These are phyloP conservation scores for Narthecium ossifragum DNA, from an alignment of 106 monocot genomes.

Conservation along the genomic window DNA sequence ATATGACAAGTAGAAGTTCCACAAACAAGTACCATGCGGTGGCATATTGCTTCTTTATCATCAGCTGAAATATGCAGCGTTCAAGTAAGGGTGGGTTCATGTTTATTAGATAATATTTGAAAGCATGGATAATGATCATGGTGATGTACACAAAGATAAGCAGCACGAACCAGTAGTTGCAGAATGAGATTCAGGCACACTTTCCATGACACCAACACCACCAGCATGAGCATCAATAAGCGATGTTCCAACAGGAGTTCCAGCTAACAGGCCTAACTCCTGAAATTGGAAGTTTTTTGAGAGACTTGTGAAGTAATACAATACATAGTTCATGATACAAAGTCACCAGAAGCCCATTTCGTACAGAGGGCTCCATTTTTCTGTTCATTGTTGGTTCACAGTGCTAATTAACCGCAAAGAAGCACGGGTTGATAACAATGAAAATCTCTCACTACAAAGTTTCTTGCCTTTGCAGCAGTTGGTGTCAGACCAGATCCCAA, in stretches of 20 bases:
- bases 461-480: slow-evolving; percentile 80
- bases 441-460: slow-evolving; percentile 15
- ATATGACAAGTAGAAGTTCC: slow-evolving; percentile 99
- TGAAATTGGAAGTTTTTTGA: slow-evolving; percentile 21
- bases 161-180: no score
- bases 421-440: slow-evolving; percentile 23
- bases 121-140: no score
- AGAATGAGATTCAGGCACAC: slow-evolving; percentile 38
- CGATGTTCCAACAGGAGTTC: slow-evolving; percentile 94
- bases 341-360: no score
- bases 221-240: slow-evolving; percentile 99
- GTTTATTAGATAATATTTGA: no score
- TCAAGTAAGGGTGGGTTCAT: no score
- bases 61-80: slow-evolving; percentile 29
- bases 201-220: slow-evolving; percentile 92
- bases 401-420: slow-evolving; percentile 4
- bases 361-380: no score
- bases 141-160: no score
- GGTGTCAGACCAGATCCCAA: slow-evolving; percentile 82
- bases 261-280: slow-evolving; percentile 75
- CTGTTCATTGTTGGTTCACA: no score
- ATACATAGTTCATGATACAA: no score
- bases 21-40: slow-evolving; percentile 89
- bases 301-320: no score
- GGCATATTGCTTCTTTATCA: slow-evolving; percentile 53